phyloP scores from a whole-genome alignment of 495 filamentous ascomycete species.

The Hyaloscypha variabilis region DNA sequence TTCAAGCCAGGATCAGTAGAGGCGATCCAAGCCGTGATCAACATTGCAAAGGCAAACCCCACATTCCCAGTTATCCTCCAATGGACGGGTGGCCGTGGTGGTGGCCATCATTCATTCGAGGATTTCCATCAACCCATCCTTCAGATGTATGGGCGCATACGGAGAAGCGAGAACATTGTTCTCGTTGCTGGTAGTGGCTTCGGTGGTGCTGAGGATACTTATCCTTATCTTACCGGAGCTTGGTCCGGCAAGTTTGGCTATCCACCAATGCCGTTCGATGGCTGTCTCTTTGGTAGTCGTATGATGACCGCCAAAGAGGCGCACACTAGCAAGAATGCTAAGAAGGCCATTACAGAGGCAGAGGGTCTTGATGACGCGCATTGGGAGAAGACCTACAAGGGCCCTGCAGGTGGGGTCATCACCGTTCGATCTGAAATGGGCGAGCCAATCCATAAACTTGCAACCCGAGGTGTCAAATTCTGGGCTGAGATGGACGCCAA shows the following conservation, averaged over 20 bases:
- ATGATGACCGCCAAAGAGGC: conserved; percentile 97
- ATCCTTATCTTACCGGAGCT: conserved; percentile 85
- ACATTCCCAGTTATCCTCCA: conserved; percentile 88
- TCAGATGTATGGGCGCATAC: conserved; percentile 86
- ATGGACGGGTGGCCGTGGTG: conserved; percentile 93
- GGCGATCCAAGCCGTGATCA: conserved; percentile 86
- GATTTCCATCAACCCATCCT: conserved; percentile 94
- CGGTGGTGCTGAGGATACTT: conserved; percentile 87
- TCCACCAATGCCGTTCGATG: conserved; percentile 93
- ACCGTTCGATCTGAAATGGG: conserved; percentile 99
- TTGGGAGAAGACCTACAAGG: conserved; percentile 98
- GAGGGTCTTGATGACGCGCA: conserved; percentile 82
- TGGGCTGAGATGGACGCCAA: conserved; percentile 99
- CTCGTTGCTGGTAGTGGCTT: conserved; percentile 92
- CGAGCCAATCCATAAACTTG: conserved; percentile 97
- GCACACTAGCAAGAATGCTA: conserved; percentile 88
- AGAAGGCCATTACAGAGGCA: conserved; percentile 93
- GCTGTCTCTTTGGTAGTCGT: conserved; percentile 85
- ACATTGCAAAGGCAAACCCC: conserved; percentile 89
- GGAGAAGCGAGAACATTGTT: conserved; percentile 81
- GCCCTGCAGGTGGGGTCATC: conserved; percentile 87
- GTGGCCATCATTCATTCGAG: conserved; percentile 93
- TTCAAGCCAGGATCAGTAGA: conserved; percentile 95
- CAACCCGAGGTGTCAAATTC: conserved; percentile 90
- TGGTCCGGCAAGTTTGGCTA: conserved; percentile 88